phyloP scores from a whole-genome alignment of 805 yeast genomes.

The Metschnikowia proteae region DNA sequence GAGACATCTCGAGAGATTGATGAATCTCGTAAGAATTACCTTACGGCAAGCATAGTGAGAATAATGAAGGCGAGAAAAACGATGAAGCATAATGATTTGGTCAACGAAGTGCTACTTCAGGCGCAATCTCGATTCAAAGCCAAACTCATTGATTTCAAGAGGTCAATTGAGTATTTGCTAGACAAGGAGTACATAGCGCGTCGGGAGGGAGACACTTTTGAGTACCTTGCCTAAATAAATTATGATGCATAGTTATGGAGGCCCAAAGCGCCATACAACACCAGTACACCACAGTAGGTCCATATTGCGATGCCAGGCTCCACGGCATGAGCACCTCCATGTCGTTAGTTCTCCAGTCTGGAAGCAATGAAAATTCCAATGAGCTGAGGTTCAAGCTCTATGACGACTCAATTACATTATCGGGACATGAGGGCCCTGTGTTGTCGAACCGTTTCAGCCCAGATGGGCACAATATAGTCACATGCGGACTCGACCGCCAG shows the following conservation, averaged over 20 bases:
- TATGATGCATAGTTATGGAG: neutral
- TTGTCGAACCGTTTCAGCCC: conserved; percentile 49
- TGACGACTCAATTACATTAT: conserved; percentile 34
- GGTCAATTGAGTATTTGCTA: conserved; percentile 77
- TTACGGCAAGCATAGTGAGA: conserved; percentile 92
- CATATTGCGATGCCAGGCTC: neutral
- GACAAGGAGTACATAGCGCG: conserved; percentile 84
- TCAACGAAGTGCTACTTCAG: conserved; percentile 85
- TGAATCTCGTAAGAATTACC: conserved; percentile 78
- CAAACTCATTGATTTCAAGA: conserved; percentile 78
- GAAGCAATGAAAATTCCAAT: neutral
- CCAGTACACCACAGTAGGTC: conserved; percentile 5
- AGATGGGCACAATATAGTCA: conserved; percentile 51
- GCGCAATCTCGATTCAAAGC: conserved; percentile 82
- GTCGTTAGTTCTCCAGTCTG: conserved; percentile 7
- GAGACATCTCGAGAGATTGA: conserved; percentile 78
- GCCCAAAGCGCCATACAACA: neutral
- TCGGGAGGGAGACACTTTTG: conserved; percentile 67
- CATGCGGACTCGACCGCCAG: conserved; percentile 59
- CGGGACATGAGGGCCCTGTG: conserved; percentile 55
- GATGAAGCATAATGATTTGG: conserved; percentile 71
- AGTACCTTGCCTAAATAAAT: conserved; percentile 62
- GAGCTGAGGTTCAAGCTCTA: conserved; percentile 17
- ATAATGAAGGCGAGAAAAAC: conserved; percentile 92
- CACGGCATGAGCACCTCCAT: neutral